Base-by-base conservation (phyloP, 148 eudicot genomes). In the Amaranthus palmeri region DNA sequence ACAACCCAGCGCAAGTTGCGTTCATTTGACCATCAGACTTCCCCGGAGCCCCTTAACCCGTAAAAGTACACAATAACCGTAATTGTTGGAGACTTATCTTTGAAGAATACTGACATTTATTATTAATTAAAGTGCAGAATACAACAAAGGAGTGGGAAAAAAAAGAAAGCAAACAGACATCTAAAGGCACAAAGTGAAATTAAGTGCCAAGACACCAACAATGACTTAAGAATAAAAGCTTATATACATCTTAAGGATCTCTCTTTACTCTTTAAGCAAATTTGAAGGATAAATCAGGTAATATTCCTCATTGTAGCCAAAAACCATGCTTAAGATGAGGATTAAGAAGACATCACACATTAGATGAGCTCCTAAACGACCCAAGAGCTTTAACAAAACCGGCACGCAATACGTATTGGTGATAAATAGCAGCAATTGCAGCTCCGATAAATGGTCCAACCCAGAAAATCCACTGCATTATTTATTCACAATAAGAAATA, bases 371-470 rank as follows among this genome's bases (percentile, higher is more conserved):
- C 75, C 83, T 74, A 73, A 78, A 81, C 6, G 88, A 85, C 13
- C 86, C 86, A 8, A 83, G 77, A 51, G 80, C 88, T 70, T 83
- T 83, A 0, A 72, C 85, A 6, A 79, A 67, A 10, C 78, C 80
- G 9, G 83, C 83, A 49, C 88, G 68, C 65, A 85, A 58, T 17
- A 85, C 67, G 54, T 57, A 83, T 50, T 78, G 83, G 76, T 85
- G 86, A 79, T 85, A 85, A 61, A 85, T 58, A 7, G 88, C 88
- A 0, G 88, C 88, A 11, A 83, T 77, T 47, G 83, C 83, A 10
- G 88, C 88, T 9, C 88, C 88, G 9, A 83, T 79, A 66, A 85
- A 73, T 13, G 88, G 88, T 61, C 88, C 88, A 3, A 81, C 86
- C 88, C 86, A 85, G 69, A 85, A 85, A 7, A 85, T 76, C 88